Percentiles rank a stretch among this genome's conserved stretches.
phyloP scores from a whole-genome alignment of 2,329 filamentous ascomycete genomes.

The Rutstroemia sp. region DNA sequence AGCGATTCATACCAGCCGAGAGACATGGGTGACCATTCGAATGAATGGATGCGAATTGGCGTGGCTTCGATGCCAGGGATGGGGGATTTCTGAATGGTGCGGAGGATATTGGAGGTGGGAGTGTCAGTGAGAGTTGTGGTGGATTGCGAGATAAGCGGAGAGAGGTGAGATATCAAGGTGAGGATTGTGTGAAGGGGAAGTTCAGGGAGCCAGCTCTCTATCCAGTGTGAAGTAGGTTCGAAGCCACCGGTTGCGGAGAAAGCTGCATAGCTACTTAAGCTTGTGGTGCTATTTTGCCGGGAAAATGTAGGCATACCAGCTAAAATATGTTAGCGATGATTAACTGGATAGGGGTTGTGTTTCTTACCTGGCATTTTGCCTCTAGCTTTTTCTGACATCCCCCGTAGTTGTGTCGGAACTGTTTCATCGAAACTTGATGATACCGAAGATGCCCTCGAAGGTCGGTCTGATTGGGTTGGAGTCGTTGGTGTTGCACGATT shows the following conservation, averaged over 20 bases:
- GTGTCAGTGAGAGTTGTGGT: slow-evolving; percentile 35
- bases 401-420: slow-evolving; percentile 72
- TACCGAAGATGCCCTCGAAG: slow-evolving; percentile 61
- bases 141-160: slow-evolving; percentile 46
- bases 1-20: slow-evolving; percentile 95
- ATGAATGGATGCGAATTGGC: slow-evolving; percentile 72
- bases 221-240: slow-evolving; percentile 74
- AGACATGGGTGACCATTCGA: slow-evolving; percentile 87
- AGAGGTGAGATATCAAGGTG: slow-evolving; percentile 62
- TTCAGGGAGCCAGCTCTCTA: slow-evolving; percentile 90
- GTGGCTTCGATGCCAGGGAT: slow-evolving; percentile 69
- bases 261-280: slow-evolving; percentile 59
- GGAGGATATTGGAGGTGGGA: slow-evolving; percentile 40
- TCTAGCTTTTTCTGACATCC: slow-evolving; percentile 95
- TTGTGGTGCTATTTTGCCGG: slow-evolving; percentile 81
- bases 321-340: slow-evolving; percentile 11
- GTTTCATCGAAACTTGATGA: slow-evolving; percentile 65
- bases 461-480: slow-evolving; percentile 56
- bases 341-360: background rate
- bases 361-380: slow-evolving; percentile 71
- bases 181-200: slow-evolving; percentile 82
- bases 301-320: slow-evolving; percentile 77
- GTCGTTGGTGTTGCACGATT: slow-evolving; percentile 54
- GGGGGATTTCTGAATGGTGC: slow-evolving; percentile 50
- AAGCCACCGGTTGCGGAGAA: slow-evolving; percentile 56